A percentile compares a stretch with the other conserved stretches of the same genome.
These are phyloP conservation scores for Fusarium gaditjirri DNA, from an alignment of 2,329 filamentous ascomycete species.

Conservation along the genomic window DNA sequence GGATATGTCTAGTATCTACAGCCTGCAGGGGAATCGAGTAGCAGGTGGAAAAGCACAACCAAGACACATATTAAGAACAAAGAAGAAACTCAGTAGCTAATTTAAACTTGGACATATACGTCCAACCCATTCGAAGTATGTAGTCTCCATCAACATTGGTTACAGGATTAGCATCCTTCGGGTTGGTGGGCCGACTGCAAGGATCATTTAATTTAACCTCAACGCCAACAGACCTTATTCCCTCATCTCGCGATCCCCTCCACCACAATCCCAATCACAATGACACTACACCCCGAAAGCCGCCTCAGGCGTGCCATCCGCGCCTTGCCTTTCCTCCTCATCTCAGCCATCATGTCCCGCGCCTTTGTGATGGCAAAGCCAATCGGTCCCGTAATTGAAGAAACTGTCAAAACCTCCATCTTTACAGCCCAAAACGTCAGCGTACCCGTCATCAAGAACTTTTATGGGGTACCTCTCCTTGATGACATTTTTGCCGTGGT, in stretches of 20 bases:
- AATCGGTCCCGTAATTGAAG: conserved; percentile 17
- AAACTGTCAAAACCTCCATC: conserved; percentile 1
- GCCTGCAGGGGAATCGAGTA: too few species aligned
- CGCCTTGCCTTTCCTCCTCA: conserved; percentile 35
- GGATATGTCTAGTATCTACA: too few species aligned
- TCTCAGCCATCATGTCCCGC: conserved; percentile 34
- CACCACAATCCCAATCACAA: neutral
- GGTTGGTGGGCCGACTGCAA: conserved; percentile 3
- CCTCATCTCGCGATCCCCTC: neutral
- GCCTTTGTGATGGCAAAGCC: conserved; percentile 37
- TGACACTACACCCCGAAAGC: conserved; percentile 1
- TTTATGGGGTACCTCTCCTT: conserved; percentile 37
- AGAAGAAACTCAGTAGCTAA: neutral
- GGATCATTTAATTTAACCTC: neutral
- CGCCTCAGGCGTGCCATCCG: conserved; percentile 27
- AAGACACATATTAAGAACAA: too few species aligned
- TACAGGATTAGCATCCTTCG: neutral
- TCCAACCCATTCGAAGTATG: neutral
- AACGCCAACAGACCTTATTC: neutral
- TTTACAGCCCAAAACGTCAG: conserved; percentile 6
- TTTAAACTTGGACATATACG: accelerated
- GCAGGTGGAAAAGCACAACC: too few species aligned
- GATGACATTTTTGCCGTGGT: conserved; percentile 38
- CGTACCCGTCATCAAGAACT: conserved; percentile 22
- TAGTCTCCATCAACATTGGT: neutral